Evolutionary conservation across 2,329 filamentous ascomycete genomes (phyloP), one percentile per base, ranked within the genome.

Genomic region (Rugonectria rugulosa): DNA sequence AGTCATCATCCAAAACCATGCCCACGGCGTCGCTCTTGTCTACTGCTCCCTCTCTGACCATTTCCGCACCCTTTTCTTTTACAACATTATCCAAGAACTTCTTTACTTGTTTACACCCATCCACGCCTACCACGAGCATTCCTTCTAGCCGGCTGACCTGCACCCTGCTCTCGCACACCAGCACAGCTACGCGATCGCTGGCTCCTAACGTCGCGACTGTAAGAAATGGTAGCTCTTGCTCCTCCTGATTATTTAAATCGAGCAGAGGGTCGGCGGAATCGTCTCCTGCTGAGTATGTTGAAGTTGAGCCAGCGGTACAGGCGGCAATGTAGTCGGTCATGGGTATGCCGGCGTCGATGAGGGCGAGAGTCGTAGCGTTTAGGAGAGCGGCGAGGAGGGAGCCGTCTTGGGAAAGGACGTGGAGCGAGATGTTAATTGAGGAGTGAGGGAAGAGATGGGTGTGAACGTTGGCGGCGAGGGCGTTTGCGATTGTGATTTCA

Each of bases 331-430:
- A 96, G 70, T 96, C 92, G 3, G 88, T 87, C 93, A 98, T 97
- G 20, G 95, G 95, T 17, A 99, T 89, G 47, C 95, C 95, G 1
- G 95, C 95, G 71, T 99, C 95, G 59, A 98, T 88, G 19, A 98
- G 85, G 0, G 95, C 95, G 11, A 99, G 85, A 0, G 94, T 97
- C 0, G 90, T 86, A 4, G 95, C 95, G 69, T 99, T 99, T 65
- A 98, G 81, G 40, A 94, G 91, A 0, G 92, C 90, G 1, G 94
- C 92, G 17, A 99, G 87, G 3, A 98, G 82, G 1, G 90, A 93
- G 23, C 95, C 95, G 72, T 99, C 95, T 64, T 96, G 88, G 0
- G 89, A 90, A 38, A 99, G 86, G 29, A 99, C 87, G 72, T 97
- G 91, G 2, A 99, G 82, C 20, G 89, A 88, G 52, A 99, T 83